These are phyloP conservation scores for Plasmopara halstedii DNA, from an alignment of 352 stramenopile species.

Conservation along the genomic window DNA sequence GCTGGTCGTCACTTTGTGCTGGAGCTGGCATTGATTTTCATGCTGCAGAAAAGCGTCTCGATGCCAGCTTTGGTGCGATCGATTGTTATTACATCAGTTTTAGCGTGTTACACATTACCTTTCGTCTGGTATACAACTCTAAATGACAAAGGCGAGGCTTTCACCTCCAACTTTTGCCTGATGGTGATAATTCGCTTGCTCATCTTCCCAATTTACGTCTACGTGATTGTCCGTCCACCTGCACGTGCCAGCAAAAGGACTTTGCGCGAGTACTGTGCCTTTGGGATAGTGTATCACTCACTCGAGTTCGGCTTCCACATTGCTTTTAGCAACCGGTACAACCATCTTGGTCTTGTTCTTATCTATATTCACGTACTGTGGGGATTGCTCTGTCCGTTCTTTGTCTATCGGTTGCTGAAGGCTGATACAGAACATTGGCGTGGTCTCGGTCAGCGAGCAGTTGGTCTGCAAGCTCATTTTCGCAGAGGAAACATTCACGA, in stretches of 20 bases:
- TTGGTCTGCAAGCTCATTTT: constrained; percentile 28
- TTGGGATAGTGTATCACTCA: constrained; percentile 33
- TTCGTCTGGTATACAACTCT: constrained; percentile 28
- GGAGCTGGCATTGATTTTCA: constrained; percentile 40
- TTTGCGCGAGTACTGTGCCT: constrained; percentile 54
- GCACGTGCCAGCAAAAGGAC: constrained; percentile 36
- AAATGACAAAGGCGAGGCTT: constrained; percentile 6
- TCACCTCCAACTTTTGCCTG: constrained; percentile 28
- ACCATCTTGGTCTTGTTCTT: constrained; percentile 25
- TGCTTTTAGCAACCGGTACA: constrained; percentile 24
- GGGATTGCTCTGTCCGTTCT: constrained; percentile 34
- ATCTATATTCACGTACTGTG: constrained; percentile 39
- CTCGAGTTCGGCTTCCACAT: constrained; percentile 31
- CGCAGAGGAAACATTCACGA: constrained; percentile 32
- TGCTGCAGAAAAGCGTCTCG: constrained; percentile 48
- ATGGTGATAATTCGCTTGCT: constrained; percentile 21
- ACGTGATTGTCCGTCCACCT: constrained; percentile 35
- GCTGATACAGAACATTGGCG: constrained; percentile 63
- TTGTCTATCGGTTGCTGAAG: constrained; percentile 64
- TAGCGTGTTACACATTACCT: constrained; percentile 35
- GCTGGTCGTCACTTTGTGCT: constrained; percentile 38
- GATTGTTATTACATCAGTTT: constrained; percentile 18
- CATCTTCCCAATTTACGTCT: constrained; percentile 28
- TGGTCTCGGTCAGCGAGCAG: constrained; percentile 33
- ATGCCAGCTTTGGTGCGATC: constrained; percentile 32